Evolutionary conservation across 805 yeast genomes (phyloP).

Genomic region (Metschnikowia santaceciliae): DNA sequence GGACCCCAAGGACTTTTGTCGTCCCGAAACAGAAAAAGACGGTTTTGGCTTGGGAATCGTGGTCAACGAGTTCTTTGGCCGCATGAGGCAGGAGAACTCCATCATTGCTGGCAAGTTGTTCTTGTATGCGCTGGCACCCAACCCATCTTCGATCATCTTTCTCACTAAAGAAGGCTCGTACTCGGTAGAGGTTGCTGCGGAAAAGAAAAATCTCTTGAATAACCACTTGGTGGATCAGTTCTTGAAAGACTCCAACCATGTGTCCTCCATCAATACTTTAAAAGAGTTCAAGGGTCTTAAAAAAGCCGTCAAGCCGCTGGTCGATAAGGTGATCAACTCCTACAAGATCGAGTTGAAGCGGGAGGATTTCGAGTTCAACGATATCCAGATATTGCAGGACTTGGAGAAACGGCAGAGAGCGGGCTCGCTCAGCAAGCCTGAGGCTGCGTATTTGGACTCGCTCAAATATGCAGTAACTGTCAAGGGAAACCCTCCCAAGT

Average conservation of each 20-base stretch:
- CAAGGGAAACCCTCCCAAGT: constrained; percentile 26
- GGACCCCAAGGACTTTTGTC: constrained; percentile 11
- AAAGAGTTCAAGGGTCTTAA: constrained; percentile 22
- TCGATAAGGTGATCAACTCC: constrained; percentile 22
- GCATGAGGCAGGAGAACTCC: constrained; percentile 16
- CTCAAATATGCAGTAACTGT: constrained; percentile 10
- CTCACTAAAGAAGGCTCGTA: constrained; percentile 33
- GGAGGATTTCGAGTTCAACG: constrained; percentile 25
- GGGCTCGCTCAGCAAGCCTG: constrained; percentile 5
- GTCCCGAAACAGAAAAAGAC: constrained; percentile 13
- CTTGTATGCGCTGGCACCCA: constrained; percentile 27
- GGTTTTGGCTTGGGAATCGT: constrained; percentile 21
- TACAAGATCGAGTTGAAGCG: constrained; percentile 26
- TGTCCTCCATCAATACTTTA: constrained; percentile 15
- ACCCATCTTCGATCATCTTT: constrained; percentile 25
- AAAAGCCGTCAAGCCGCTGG: constrained; percentile 17
- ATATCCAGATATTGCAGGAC: constrained; percentile 16
- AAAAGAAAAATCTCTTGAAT: constrained; percentile 17
- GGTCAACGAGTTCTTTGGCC: constrained; percentile 14
- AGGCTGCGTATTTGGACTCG: constrained; percentile 12
- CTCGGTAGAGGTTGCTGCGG: constrained; percentile 18
- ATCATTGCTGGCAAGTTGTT: constrained; percentile 20
- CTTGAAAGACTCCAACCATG: constrained; percentile 6
- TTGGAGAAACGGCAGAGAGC: constrained; percentile 14
- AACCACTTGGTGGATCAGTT: constrained; percentile 24